Base-by-base conservation (phyloP, 495 filamentous ascomycete genomes). In the Daldinia caldariorum region DNA sequence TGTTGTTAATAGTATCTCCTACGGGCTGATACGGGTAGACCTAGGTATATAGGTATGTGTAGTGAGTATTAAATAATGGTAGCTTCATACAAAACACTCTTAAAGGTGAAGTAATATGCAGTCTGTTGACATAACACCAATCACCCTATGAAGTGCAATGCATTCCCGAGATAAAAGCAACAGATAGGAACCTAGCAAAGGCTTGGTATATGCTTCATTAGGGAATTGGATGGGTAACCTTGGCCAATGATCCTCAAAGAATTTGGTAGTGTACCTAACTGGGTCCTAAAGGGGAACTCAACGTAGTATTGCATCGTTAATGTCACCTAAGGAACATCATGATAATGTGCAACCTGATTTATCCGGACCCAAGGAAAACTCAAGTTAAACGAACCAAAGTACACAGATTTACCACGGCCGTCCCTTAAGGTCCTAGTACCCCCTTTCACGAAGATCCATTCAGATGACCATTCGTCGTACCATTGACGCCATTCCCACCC, bases 371-470 rank as follows among this genome's bases (percentile, higher is more conserved):
- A 39, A 39, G 14, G 14, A 5, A 53, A 20, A 1, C 22, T 38
- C 10, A 2, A 20, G 6, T 35, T 53, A 16, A 47, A 0, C 10
- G 5, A 20, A 4, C 22, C 39, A 16, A 47, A 0, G 43, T 22
- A 47, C 6, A 47, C 9, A 57, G 5, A 41, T 10, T 35, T 38
- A 60, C 49, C 35, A 9, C 35, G 13, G 37, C 26, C 29, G 41
- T 39, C 29, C 9, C 35, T 35, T 13, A 50, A 43, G 3, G 18
- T 8, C 18, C 9, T 14, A 26, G 34, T 34, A 13, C 37, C n/a
- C 37, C n/a, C 41, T 35, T 58, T 53, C 18, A 63, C 31, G 31
- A 63, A 12, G 63, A 53, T 32, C 72, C 72, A 50, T 65, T 74
- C 13, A 16, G 50, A 43, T 45, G 56, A 13, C 67, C 67, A 41